Evolutionary conservation across 1,284 basidiomycete genomes (phyloP).

Genomic region (Melampsora larici-populina): DNA sequence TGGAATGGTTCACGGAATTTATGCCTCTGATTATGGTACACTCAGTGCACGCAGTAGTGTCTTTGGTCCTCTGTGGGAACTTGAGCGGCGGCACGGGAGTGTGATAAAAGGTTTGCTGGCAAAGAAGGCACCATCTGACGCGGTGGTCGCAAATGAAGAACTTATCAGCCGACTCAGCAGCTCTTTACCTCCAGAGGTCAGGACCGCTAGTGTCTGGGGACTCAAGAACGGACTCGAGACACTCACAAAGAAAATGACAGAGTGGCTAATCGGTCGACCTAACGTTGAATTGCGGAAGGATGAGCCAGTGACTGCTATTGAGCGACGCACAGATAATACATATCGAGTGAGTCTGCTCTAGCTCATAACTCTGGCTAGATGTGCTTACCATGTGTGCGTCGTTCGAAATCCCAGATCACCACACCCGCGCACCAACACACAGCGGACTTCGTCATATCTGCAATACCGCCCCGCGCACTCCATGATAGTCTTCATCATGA

Average conservation of each 20-base stretch:
- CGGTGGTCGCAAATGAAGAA: constrained; percentile 7
- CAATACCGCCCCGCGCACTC: constrained; percentile 47
- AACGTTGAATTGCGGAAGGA: constrained; percentile 65
- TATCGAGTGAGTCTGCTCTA: constrained; percentile 48
- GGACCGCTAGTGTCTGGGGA: constrained; percentile 67
- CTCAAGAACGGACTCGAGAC: constrained; percentile 73
- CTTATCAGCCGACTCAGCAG: neutral
- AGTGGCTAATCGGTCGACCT: constrained; percentile 56
- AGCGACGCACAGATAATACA: constrained; percentile 50
- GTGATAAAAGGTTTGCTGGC: constrained; percentile 65
- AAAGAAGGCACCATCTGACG: constrained; percentile 46
- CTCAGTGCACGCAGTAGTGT: constrained; percentile 70
- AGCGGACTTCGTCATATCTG: constrained; percentile 45
- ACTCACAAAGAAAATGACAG: constrained; percentile 63
- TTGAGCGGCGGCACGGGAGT: constrained; percentile 68
- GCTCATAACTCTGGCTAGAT: neutral
- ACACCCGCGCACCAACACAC: neutral
- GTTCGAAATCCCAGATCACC: too few relatives aligned
- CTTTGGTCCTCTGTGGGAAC: constrained; percentile 69
- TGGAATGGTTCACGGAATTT: constrained; percentile 86
- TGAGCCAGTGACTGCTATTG: constrained; percentile 56
- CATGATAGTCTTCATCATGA: constrained; percentile 49
- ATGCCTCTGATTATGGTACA: constrained; percentile 74
- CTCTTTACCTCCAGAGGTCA: constrained; percentile 1
- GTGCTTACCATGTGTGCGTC: neutral